Conservation (phyloP, 129 eudicot genomes). For the Daucus carota region DNA sequence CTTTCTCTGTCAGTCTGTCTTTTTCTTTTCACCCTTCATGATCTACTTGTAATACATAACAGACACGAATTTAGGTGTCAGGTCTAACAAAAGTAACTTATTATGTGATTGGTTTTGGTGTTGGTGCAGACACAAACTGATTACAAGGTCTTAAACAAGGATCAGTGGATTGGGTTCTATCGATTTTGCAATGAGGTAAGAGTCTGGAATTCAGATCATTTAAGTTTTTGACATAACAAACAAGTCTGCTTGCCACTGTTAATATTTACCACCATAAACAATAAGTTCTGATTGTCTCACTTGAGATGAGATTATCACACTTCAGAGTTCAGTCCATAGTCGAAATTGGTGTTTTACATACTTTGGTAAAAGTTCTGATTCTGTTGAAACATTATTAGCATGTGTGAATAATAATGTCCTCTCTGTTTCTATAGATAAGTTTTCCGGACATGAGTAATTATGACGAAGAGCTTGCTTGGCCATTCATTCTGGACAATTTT, state of each 20-base stretch:
- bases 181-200: constrained; percentile 87
- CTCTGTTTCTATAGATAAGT: constrained; percentile 48
- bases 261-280: no score
- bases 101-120: constrained; percentile 3
- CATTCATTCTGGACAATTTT: constrained; percentile 79
- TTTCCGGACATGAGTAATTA: constrained; percentile 80
- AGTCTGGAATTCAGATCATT: background rate
- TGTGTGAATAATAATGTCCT: background rate
- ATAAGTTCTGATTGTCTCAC: background rate
- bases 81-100: background rate
- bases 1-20: background rate
- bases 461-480: constrained; percentile 80
- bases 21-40: background rate
- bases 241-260: background rate
- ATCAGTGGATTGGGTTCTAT: constrained; percentile 94
- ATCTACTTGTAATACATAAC: background rate
- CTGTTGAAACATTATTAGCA: background rate
- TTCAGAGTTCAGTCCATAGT: background rate
- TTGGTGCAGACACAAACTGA: constrained; percentile 64
- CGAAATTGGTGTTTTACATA: background rate
- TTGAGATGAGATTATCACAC: background rate
- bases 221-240: background rate
- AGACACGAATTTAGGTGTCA: background rate
- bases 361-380: background rate
- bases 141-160: constrained; percentile 93